Conservation (phyloP, 441 rosid species). For the Syzygium malaccense region DNA sequence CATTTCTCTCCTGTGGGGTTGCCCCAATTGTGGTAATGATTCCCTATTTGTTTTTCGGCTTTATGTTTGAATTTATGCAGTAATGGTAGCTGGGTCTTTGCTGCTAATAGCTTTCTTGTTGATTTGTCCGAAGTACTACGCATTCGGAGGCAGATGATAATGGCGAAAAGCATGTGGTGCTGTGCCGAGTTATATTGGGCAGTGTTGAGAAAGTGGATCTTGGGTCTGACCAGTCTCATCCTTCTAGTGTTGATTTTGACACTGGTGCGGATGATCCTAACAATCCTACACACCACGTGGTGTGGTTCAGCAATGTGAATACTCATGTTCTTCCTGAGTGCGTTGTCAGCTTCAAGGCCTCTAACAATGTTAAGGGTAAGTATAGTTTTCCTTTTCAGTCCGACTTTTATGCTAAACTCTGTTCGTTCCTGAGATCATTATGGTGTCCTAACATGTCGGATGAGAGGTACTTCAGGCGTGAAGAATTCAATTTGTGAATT, state of each 20-base stretch:
- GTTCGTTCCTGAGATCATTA: background rate
- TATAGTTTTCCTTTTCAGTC: background rate
- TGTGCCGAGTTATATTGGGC: constrained; percentile 43
- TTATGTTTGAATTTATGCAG: background rate
- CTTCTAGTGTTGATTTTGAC: constrained; percentile 27
- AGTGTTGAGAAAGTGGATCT: constrained; percentile 31
- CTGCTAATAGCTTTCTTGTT: background rate
- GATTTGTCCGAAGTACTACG: constrained; percentile 22
- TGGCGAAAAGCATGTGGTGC: constrained; percentile 36
- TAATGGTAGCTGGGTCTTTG: background rate
- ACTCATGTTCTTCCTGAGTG: constrained; percentile 37
- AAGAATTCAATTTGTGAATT: constrained; percentile 20
- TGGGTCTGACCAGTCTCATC: constrained; percentile 31
- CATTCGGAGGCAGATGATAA: constrained; percentile 28
- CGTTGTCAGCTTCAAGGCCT: constrained; percentile 40
- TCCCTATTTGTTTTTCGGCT: background rate
- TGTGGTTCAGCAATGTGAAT: constrained; percentile 36
- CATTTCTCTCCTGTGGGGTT: constrained; percentile 29
- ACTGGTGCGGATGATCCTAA: constrained; percentile 35
- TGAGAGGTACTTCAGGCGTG: background rate
- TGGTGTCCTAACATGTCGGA: constrained; percentile 4
- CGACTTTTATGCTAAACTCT: background rate
- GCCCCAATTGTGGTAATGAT: constrained; percentile 29
- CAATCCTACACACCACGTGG: constrained; percentile 27
- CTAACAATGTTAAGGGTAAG: constrained; percentile 20